These are phyloP conservation scores for Acer yangbiense DNA, from an alignment of 345 rosid genomes.

Conservation along the genomic window DNA sequence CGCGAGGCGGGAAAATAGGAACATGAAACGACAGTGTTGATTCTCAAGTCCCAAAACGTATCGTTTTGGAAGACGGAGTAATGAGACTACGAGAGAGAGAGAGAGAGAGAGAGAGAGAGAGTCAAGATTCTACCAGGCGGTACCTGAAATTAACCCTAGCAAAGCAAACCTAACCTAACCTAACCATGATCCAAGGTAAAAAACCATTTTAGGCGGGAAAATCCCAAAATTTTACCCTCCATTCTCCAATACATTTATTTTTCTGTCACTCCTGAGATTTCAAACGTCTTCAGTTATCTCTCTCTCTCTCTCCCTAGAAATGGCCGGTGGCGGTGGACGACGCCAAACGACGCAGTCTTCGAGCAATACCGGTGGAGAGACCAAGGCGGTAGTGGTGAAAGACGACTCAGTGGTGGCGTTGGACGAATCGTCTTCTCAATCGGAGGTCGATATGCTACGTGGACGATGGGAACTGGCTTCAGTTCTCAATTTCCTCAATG, in stretches of 20 bases:
- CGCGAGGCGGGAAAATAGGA: background rate
- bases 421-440: slow-evolving; percentile 33
- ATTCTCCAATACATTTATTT: background rate
- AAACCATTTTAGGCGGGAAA: slow-evolving; percentile 35
- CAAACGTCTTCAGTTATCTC: background rate
- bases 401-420: slow-evolving; percentile 22
- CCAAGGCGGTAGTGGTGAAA: slow-evolving; percentile 4
- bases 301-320: slow-evolving; percentile 11
- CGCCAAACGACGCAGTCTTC: slow-evolving; percentile 25
- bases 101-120: background rate
- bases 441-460: slow-evolving; percentile 58
- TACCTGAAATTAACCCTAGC: slow-evolving; percentile 27
- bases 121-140: background rate
- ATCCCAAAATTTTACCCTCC: slow-evolving; percentile 10
- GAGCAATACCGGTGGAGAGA: slow-evolving; percentile 2
- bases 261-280: background rate
- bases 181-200: slow-evolving; percentile 20
- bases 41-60: background rate
- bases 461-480: slow-evolving; percentile 92
- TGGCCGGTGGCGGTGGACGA: slow-evolving; percentile 41
- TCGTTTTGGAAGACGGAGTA: background rate
- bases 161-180: background rate
- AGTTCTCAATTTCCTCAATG: slow-evolving; percentile 78
- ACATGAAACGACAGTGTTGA: background rate
- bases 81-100: background rate